These are phyloP conservation scores for Tetraselmis striata DNA, from an alignment of 139 green algal genomes.

Conservation along the genomic window DNA sequence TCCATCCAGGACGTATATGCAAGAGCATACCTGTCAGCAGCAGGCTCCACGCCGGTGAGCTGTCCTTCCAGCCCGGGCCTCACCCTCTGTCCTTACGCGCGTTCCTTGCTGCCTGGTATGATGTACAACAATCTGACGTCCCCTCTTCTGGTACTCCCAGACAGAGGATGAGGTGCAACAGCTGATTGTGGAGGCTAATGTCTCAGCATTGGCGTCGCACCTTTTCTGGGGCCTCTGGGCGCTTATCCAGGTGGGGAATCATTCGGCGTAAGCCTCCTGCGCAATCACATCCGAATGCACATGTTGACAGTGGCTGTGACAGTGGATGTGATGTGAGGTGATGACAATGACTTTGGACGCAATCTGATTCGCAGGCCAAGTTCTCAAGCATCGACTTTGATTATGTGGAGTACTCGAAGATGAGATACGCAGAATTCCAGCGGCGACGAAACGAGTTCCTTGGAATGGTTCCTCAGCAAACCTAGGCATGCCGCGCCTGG, in stretches of 20 bases:
- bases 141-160: neutral
- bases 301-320: neutral
- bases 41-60: too few species aligned
- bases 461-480: neutral
- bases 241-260: constrained; percentile 69
- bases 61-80: neutral
- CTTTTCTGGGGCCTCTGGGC: constrained; percentile 92
- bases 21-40: neutral
- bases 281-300: neutral
- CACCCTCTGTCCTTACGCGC: neutral
- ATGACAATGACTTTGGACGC: too few species aligned
- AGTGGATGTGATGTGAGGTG: neutral
- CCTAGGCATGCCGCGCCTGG: too few species aligned
- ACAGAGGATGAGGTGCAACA: constrained; percentile 16
- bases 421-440: constrained; percentile 64
- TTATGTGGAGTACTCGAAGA: constrained; percentile 63
- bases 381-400: constrained; percentile 86
- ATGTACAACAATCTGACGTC: neutral
- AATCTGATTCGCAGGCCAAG: constrained; percentile 34
- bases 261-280: neutral
- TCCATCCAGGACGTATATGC: neutral
- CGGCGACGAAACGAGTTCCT: constrained; percentile 3
- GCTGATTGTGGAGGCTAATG: constrained; percentile 60
- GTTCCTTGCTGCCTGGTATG: neutral
- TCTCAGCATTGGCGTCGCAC: constrained; percentile 78